Percentiles rank a stretch among this genome's conserved stretches.
These are phyloP conservation scores for Hebeloma cylindrosporum DNA, from an alignment of 768 basidiomycete species.

Conservation along the genomic window DNA sequence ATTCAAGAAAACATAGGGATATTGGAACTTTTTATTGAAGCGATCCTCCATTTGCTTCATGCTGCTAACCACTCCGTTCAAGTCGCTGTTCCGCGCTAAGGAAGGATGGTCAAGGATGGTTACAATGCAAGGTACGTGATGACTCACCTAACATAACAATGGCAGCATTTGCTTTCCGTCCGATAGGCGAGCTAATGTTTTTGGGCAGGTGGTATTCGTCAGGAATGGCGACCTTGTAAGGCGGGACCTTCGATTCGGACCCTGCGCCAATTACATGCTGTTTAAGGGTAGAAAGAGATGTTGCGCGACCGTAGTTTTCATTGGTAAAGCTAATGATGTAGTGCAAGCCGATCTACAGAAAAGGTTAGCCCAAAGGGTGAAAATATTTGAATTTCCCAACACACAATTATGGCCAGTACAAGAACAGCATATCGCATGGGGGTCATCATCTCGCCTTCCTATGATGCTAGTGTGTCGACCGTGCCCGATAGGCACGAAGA, in stretches of 20 bases:
- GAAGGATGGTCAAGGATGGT: neutral
- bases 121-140: neutral
- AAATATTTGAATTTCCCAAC: constrained; percentile 10
- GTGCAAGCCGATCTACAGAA: constrained; percentile 50
- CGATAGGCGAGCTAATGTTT: constrained; percentile 37
- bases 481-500: neutral
- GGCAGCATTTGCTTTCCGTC: constrained; percentile 76
- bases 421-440: constrained; percentile 55
- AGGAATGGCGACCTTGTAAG: constrained; percentile 58
- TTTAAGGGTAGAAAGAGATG: constrained; percentile 48
- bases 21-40: constrained; percentile 85
- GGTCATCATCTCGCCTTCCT: constrained; percentile 57
- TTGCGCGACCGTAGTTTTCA: constrained; percentile 61
- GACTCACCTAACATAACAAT: constrained; percentile 70
- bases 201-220: constrained; percentile 53
- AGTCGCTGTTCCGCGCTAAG: constrained; percentile 58
- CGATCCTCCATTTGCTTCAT: constrained; percentile 82
- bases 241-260: constrained; percentile 31
- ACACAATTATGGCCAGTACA: constrained; percentile 46
- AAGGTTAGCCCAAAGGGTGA: neutral
- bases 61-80: constrained; percentile 59
- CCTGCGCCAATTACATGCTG: constrained; percentile 31
- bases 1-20: constrained; percentile 88
- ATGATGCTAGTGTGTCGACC: neutral
- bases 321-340: constrained; percentile 67